phyloP scores from a whole-genome alignment of 441 rosid genomes.

The Euphorbia schlechtendalii region DNA sequence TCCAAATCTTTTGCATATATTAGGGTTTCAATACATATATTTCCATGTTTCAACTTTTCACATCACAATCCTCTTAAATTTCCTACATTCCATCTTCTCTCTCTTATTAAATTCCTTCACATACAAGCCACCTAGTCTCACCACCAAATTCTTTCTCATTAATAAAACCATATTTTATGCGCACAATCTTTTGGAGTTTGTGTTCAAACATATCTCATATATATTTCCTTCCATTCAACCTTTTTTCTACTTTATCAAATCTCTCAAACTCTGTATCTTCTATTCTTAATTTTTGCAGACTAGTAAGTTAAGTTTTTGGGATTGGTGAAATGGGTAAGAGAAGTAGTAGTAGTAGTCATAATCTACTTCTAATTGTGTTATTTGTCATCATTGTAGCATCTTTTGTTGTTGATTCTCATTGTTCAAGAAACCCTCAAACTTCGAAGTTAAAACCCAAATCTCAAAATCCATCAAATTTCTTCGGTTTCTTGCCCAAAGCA shows the following conservation, averaged over 20 bases:
- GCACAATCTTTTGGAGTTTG: constrained; percentile 18
- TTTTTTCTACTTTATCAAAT: constrained; percentile 4
- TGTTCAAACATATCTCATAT: background rate
- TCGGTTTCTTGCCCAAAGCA: constrained; percentile 53
- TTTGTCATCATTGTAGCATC: constrained; percentile 21
- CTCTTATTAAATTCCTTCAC: constrained; percentile 17
- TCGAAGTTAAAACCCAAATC: constrained; percentile 23
- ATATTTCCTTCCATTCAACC: background rate
- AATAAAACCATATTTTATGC: background rate
- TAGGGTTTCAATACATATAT: constrained; percentile 24
- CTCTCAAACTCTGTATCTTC: constrained; percentile 1
- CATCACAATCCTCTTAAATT: background rate
- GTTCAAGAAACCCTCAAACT: constrained; percentile 24
- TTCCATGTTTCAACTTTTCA: constrained; percentile 24
- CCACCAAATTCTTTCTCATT: constrained; percentile 10
- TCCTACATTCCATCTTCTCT: background rate
- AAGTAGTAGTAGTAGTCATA: constrained; percentile 3
- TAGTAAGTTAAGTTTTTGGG: background rate
- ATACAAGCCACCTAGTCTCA: constrained; percentile 32
- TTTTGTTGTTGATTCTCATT: constrained; percentile 14
- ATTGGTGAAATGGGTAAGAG: constrained; percentile 31
- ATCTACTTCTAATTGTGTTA: background rate
- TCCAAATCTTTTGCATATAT: constrained; percentile 6
- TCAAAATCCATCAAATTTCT: constrained; percentile 30
- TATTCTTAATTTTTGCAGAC: background rate